A percentile compares a stretch with the other conserved stretches of the same genome.
Evolutionary conservation across 768 basidiomycete genomes (phyloP).

Genomic region (Tulasnella sp.): DNA sequence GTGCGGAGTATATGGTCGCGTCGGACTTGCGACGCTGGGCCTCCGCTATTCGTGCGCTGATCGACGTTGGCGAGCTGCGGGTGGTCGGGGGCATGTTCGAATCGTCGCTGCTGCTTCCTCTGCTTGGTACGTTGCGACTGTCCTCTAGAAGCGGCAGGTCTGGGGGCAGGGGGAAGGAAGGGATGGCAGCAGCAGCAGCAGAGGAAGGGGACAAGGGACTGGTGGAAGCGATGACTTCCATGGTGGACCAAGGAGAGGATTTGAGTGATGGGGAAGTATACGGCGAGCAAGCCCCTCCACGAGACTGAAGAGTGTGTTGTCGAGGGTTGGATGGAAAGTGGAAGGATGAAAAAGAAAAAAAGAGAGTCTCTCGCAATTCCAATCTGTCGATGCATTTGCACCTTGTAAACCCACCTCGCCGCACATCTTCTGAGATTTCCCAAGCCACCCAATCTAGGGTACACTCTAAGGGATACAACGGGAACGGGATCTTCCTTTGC

Average conservation of each 20-base stretch:
- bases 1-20: not conserved
- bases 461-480: not conserved
- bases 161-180: not conserved
- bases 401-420: conserved; percentile 10
- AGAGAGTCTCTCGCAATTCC: too few relatives aligned
- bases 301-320: not conserved
- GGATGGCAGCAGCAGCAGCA: not conserved
- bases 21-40: not conserved
- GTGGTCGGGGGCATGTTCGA: not conserved
- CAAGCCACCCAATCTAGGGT: conserved; percentile 3
- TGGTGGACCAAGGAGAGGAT: not conserved
- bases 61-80: conserved; percentile 7
- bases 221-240: not conserved
- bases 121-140: not conserved
- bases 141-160: not conserved
- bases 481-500: not conserved
- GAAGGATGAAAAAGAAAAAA: not conserved
- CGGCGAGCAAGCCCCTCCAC: conserved; percentile 2
- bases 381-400: not conserved
- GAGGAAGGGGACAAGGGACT: conserved; percentile 5
- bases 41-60: not conserved
- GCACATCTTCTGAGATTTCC: conserved; percentile 16
- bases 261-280: not conserved
- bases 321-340: conserved; percentile 5
- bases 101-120: not conserved